A percentile compares a stretch with the other conserved stretches of the same genome.
Evolutionary conservation across 2,329 filamentous ascomycete species (phyloP).

Genomic region (Paracoccidioides lutzii): DNA sequence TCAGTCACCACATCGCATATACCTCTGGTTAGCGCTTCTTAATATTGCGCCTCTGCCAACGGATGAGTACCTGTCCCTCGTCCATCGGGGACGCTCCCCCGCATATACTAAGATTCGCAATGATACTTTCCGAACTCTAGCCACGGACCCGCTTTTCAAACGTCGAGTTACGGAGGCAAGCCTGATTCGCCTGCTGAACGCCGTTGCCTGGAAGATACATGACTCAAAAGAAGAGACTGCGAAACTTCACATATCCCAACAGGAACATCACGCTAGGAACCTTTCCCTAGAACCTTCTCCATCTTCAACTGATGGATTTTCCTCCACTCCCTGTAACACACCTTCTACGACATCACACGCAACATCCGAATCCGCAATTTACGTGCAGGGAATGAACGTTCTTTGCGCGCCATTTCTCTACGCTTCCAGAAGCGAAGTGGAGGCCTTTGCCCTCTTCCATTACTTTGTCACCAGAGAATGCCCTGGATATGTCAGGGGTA

Average conservation of each 20-base stretch:
- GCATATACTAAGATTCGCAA: constrained; percentile 97
- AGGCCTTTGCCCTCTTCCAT: constrained; percentile 86
- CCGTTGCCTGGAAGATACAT: constrained; percentile 84
- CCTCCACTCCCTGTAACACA: constrained; percentile 11
- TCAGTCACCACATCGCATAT: constrained; percentile 83
- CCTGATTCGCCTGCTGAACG: constrained; percentile 85
- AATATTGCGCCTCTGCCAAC: constrained; percentile 75
- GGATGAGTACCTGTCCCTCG: constrained; percentile 75
- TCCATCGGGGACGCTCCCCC: constrained; percentile 85
- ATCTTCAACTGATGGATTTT: constrained; percentile 43
- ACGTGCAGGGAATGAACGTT: constrained; percentile 98
- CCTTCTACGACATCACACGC: constrained; percentile 40
- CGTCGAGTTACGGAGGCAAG: constrained; percentile 91
- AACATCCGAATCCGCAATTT: constrained; percentile 60
- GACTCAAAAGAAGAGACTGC: constrained; percentile 46
- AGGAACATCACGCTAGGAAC: constrained; percentile 8
- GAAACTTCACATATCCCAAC: constrained; percentile 24
- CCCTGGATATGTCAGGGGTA: constrained; percentile 84
- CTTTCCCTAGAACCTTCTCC: constrained; percentile 42
- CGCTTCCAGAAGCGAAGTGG: constrained; percentile 81
- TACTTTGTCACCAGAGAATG: constrained; percentile 76
- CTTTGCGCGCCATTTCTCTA: constrained; percentile 92
- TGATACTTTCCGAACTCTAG: constrained; percentile 92
- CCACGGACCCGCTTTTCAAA: constrained; percentile 93
- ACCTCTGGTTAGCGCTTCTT: constrained; percentile 89